Base-by-base conservation (phyloP, 164 flowering plant species). In the Berberis thunbergii region DNA sequence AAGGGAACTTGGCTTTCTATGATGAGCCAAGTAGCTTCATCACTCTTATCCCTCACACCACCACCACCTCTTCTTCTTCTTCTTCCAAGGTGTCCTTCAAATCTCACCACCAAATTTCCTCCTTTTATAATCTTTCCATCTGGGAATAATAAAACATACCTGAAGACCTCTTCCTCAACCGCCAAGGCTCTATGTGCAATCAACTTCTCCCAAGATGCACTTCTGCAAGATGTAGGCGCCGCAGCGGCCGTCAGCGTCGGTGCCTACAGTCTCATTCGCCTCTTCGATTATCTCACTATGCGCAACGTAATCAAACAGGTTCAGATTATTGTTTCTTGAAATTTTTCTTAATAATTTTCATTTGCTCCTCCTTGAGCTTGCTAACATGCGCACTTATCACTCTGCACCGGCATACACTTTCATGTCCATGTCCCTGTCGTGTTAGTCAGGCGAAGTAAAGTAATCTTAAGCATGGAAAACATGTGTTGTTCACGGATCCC, bases 141-240 rank as follows among this genome's bases (percentile, higher is more conserved):
- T 26, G 26, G 26, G 26, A 26, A 26, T 26, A 26, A 26, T 26
- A 26, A 26, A 26, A 26, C 26, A 26, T 26, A 26, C 26, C 26
- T 26, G 26, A 26, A 26, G 26, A 48, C 12, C n/a, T 52, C 54
- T 1, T 10, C 54, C n/a, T 50, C 54, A 3, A 7, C 54, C 11
- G 10, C n/a, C n/a, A 52, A 52, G n/a, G 3, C 54, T 4, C n/a
- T 10, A 11, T 52, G 8, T 10, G 54, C 54, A 6, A 52, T 10
- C 12, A 11, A 6, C 10, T 3, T 26, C 10, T 43, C 9, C 26
- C 54, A 49, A 42, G 71, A 57, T 41, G 59, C 77, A 3, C 42
- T 80, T 43, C 13, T 83, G 12, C 89, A 74, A 43, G 96, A 92
- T 62, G 84, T 77, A 50, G 83, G 78, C 2, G 97, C 98, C 9